Percentiles rank a stretch among this genome's conserved stretches.
Evolutionary conservation across 208 protist genomes (phyloP).

Genomic region (Naegleria fowleri): DNA sequence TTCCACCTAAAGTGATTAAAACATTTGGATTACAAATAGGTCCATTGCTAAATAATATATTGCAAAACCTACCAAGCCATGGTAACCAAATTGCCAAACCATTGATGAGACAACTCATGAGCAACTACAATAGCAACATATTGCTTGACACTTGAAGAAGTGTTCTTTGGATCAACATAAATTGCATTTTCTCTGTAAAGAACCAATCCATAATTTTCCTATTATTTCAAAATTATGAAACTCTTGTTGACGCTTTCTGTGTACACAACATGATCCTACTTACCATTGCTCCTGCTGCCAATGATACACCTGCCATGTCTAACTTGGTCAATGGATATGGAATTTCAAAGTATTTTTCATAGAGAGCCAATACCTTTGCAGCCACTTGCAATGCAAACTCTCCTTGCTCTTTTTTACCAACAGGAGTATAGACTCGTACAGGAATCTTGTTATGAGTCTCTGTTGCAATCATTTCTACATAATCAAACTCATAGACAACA

Average conservation of each 20-base stretch:
- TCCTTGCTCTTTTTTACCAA: constrained; percentile 56
- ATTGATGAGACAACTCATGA: constrained; percentile 92
- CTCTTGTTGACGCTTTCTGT: too few relatives aligned
- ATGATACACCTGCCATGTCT: constrained; percentile 88
- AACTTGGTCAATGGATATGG: constrained; percentile 85
- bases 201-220: constrained; percentile 82
- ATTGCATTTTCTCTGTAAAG: constrained; percentile 82
- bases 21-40: too few relatives aligned
- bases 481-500: constrained; percentile 77
- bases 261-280: too few relatives aligned
- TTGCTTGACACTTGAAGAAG: constrained; percentile 46
- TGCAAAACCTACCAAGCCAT: constrained; percentile 68
- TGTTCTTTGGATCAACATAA: constrained; percentile 50
- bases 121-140: constrained; percentile 68
- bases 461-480: constrained; percentile 4
- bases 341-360: constrained; percentile 69
- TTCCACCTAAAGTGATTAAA: constrained; percentile 60
- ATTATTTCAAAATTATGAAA: background rate
- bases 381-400: constrained; percentile 70
- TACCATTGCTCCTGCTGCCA: constrained; percentile 90
- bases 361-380: constrained; percentile 57
- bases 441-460: constrained; percentile 55
- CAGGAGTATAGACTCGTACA: constrained; percentile 62
- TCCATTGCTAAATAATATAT: too few relatives aligned
- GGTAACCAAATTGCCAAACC: constrained; percentile 96